phyloP scores from a whole-genome alignment of 1,139 yeast genomes.

The Pichia inconspicua region DNA sequence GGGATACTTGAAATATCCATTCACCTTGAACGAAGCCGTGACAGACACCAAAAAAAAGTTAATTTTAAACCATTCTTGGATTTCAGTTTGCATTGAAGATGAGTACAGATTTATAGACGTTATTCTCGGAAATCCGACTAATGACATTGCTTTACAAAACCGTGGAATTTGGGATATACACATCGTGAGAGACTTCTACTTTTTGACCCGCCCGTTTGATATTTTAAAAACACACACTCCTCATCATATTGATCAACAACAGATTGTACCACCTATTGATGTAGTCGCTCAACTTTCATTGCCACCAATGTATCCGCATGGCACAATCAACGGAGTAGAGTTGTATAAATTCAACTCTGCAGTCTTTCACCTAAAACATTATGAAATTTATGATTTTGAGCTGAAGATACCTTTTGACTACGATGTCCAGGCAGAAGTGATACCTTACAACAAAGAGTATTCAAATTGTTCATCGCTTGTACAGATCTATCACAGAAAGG shows the following conservation, averaged over 20 bases:
- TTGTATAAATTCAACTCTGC: constrained; percentile 72
- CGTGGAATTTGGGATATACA: constrained; percentile 17
- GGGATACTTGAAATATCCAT: constrained; percentile 79
- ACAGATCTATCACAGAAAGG: constrained; percentile 67
- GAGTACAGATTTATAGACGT: constrained; percentile 78
- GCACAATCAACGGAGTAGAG: constrained; percentile 49
- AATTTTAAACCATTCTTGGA: constrained; percentile 81
- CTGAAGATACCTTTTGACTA: constrained; percentile 61
- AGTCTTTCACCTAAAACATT: constrained; percentile 60
- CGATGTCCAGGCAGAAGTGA: constrained; percentile 50
- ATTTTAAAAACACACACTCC: constrained; percentile 85
- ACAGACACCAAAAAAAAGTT: constrained; percentile 30
- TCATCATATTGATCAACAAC: constrained; percentile 68
- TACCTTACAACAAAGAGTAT: constrained; percentile 37
- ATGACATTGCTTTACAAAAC: constrained; percentile 30
- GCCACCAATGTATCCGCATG: constrained; percentile 82
- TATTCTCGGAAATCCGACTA: constrained; percentile 48
- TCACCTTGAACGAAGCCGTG: constrained; percentile 33
- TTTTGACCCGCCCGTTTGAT: constrained; percentile 66
- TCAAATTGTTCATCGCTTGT: constrained; percentile 47
- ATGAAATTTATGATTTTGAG: constrained; percentile 74
- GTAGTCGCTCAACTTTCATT: constrained; percentile 69
- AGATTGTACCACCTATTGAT: constrained; percentile 76
- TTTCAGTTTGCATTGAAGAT: constrained; percentile 64
- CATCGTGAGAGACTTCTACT: constrained; percentile 42